Base-by-base conservation (phyloP, 2,329 filamentous ascomycete genomes). In the Diaporthe velutina region DNA sequence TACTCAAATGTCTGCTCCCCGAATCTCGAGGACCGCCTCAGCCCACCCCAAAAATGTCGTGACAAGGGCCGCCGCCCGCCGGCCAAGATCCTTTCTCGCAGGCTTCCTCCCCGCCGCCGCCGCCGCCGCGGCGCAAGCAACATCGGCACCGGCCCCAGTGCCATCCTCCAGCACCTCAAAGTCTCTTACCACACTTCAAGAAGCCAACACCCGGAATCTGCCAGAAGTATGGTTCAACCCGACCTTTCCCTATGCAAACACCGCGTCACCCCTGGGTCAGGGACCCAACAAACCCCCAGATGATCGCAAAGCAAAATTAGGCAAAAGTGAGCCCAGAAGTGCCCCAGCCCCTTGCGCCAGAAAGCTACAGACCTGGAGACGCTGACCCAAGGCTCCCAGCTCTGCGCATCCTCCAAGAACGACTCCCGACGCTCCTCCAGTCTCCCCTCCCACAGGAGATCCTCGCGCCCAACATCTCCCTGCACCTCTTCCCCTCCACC, bases 361-460 rank as follows among this genome's bases (percentile, higher is more conserved):
- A n/a, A 28, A 38, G n/a, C 22, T 15, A 15, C 54, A 30, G 12
- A 50, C 55, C 55, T 33, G 7, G 13, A 42, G 52, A 35, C n/a
- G 25, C 73, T 61, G 40, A 73, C 42, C 22, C 25, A 50, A 38
- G 22, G 33, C 50, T 12, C 67, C 57, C 79, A 93, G 92, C 92
- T 76, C 86, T 94, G 15, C 87, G 91, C 71, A 88, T 91, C 71
- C 88, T 94, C 48, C 91, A 93, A 85, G 88, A 91, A 77, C 90
- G 89, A 77, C 86, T 93, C n/a, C 92, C 92, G 67, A 92, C 90
- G 2, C 88, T 94, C 71, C 88, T 94, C 30, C 90, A 93, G 79
- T 89, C 90, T 0, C 92, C 92, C 2, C 86, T 93, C 8, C 92
- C 95, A 22, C 91, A 94, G 79, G 92, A 95, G 75, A 90, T 98